These are phyloP conservation scores for Geotrichum bryndzae DNA, from an alignment of 1,139 yeast genomes.

Conservation along the genomic window DNA sequence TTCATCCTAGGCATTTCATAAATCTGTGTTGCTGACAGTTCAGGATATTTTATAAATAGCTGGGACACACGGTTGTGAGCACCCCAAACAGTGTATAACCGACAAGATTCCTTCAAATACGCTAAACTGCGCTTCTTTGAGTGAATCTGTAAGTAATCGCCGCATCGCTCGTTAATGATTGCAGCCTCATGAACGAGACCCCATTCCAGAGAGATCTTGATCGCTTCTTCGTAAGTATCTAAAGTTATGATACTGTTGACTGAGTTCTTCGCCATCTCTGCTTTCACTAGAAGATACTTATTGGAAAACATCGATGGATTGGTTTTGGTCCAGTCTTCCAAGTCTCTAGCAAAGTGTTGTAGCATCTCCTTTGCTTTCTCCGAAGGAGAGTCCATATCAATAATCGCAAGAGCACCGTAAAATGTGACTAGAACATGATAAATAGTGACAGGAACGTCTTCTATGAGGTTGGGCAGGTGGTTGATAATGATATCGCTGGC, in stretches of 20 bases:
- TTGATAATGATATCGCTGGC: constrained; percentile 28
- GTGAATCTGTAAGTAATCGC: constrained; percentile 41
- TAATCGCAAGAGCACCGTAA: constrained; percentile 30
- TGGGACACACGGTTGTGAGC: constrained; percentile 29
- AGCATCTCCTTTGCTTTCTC: constrained; percentile 23
- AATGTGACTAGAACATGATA: constrained; percentile 31
- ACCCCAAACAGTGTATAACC: constrained; percentile 34
- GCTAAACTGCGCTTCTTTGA: constrained; percentile 29
- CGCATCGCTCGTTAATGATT: constrained; percentile 43
- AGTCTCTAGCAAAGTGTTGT: constrained; percentile 26
- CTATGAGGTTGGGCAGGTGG: constrained; percentile 25
- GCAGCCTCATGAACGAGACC: constrained; percentile 42
- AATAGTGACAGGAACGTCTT: constrained; percentile 27
- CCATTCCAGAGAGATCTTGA: constrained; percentile 36
- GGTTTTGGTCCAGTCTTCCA: constrained; percentile 37
- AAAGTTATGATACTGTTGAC: constrained; percentile 38
- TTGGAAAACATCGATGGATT: constrained; percentile 39
- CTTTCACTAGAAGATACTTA: constrained; percentile 37
- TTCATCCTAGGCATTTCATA: constrained; percentile 24
- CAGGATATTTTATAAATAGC: constrained; percentile 25
- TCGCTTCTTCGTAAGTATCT: constrained; percentile 46
- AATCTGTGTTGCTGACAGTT: constrained; percentile 20
- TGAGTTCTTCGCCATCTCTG: constrained; percentile 31
- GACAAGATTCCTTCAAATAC: constrained; percentile 31
- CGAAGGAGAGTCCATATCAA: constrained; percentile 24